These are phyloP conservation scores for Sporothrix dimorphospora DNA, from an alignment of 2,329 filamentous ascomycete genomes.

Conservation along the genomic window DNA sequence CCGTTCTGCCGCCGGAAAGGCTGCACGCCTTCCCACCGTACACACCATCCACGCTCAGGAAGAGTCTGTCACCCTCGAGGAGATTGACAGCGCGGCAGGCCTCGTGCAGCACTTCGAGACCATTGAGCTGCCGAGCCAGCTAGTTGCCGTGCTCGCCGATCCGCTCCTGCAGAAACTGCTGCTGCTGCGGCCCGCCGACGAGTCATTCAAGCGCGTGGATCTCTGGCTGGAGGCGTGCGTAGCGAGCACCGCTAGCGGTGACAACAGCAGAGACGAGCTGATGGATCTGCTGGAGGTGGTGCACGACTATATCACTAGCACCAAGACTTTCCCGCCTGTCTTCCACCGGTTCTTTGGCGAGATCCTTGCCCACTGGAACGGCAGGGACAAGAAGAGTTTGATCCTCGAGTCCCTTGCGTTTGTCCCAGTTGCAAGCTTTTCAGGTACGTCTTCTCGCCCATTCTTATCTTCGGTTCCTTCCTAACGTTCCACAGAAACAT, in stretches of 20 bases:
- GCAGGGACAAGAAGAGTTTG: slow-evolving; percentile 53
- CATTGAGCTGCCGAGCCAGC: slow-evolving; percentile 79
- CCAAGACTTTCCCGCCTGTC: slow-evolving; percentile 37
- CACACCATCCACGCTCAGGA: slow-evolving; percentile 75
- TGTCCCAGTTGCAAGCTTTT: slow-evolving; percentile 58
- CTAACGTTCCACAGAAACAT: slow-evolving; percentile 50
- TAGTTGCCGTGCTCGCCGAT: slow-evolving; percentile 75
- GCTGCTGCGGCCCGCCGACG: slow-evolving; percentile 61
- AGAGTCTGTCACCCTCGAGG: slow-evolving; percentile 71
- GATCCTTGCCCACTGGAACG: slow-evolving; percentile 66
- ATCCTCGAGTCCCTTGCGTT: slow-evolving; percentile 63
- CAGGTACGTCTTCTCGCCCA: slow-evolving; percentile 48
- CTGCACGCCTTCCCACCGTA: slow-evolving; percentile 60
- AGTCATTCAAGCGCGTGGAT: slow-evolving; percentile 55
- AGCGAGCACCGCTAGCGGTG: slow-evolving; percentile 58
- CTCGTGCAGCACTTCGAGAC: slow-evolving; percentile 75
- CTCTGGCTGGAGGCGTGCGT: slow-evolving; percentile 63
- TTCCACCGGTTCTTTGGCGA: slow-evolving; percentile 46
- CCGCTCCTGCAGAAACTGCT: slow-evolving; percentile 78
- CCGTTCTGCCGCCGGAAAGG: slow-evolving; percentile 35
- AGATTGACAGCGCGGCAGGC: slow-evolving; percentile 70
- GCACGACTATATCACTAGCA: slow-evolving; percentile 57
- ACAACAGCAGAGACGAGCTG: slow-evolving; percentile 51
- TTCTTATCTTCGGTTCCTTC: background rate
- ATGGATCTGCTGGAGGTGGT: slow-evolving; percentile 60